Base-by-base conservation (phyloP, 2,329 filamentous ascomycete genomes). In the Geosmithia morbida region DNA sequence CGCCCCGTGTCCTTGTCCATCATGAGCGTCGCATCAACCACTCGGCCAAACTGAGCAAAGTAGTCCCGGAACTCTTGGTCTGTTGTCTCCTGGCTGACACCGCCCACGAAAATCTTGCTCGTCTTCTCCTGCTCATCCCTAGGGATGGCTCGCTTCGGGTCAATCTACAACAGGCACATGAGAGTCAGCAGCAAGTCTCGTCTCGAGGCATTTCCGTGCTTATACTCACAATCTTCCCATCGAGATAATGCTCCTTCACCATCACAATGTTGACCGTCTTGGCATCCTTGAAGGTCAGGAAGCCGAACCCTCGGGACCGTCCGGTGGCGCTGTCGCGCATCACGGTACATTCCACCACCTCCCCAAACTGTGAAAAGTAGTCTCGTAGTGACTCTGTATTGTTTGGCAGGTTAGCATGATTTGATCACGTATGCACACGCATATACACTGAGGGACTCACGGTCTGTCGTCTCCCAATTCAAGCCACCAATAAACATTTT, bases 401-500 rank as follows among this genome's bases (percentile, higher is more conserved):
- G 8, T 26, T 26, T 26, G 22, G 22, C 22, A 5, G 22, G 22
- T 26, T 26, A 26, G 22, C 8, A 4, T 26, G 4, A 4, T 5
- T 26, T 5, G 22, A 26, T 26, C 22, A 5, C 22, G 4, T 8
- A 26, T 26, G 8, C 22, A 26, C 22, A 26, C 22, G 4, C 22
- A 8, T 26, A 45, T 17, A 10, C 40, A 22, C 5, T 16, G 17
- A n/a, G 17, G n/a, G 43, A 68, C 88, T 75, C 81, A 97, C 90
- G 82, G 70, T 97, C 90, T 48, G 92, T 97, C 16, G 92, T 98
- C 67, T 98, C 92, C 92, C 92, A 98, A 62, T 98, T 98, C 48
- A 98, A 70, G 41, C 92, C 92, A 58, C 92, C 92, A 66, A 98
- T 98, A 59, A 98, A 98, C 92, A 98, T 98, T 72, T 98, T 98